phyloP scores from a whole-genome alignment of 148 eudicot species.

The Bassia scoparia region DNA sequence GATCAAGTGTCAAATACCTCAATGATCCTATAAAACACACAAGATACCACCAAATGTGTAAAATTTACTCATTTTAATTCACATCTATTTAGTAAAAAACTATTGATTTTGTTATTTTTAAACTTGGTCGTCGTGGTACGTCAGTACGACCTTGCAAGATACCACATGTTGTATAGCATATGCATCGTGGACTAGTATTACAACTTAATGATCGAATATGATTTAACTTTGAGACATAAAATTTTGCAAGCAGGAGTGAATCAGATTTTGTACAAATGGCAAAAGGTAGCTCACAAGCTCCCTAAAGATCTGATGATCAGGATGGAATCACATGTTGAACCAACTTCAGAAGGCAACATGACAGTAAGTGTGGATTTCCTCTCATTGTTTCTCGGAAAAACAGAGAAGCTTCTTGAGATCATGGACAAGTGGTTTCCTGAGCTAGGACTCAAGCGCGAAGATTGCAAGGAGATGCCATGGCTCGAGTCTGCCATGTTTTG shows the following conservation, averaged over 20 bases:
- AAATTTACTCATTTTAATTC: too few species aligned
- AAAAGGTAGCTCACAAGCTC: conserved; percentile 7
- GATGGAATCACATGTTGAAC: not conserved
- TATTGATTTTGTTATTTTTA: too few species aligned
- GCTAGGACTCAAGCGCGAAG: not conserved
- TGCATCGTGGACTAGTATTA: too few species aligned
- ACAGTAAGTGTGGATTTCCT: not conserved
- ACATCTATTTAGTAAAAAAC: too few species aligned
- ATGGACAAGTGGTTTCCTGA: conserved; percentile 9
- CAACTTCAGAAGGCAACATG: not conserved
- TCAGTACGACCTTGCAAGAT: too few species aligned
- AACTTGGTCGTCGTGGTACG: too few species aligned
- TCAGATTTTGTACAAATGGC: conserved; percentile 20
- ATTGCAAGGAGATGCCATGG: conserved; percentile 25
- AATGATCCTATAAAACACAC: too few species aligned
- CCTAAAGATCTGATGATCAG: conserved; percentile 13
- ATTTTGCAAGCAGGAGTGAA: conserved; percentile 6
- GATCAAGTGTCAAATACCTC: too few species aligned
- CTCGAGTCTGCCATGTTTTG: conserved; percentile 10
- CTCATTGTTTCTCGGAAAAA: conserved; percentile 2
- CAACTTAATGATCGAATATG: too few species aligned
- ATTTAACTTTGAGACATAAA: too few species aligned
- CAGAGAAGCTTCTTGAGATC: not conserved
- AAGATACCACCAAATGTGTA: too few species aligned
- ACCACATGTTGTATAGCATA: too few species aligned